Evolutionary conservation across 306 rosid genomes (phyloP).

Genomic region (Betula pendula): DNA sequence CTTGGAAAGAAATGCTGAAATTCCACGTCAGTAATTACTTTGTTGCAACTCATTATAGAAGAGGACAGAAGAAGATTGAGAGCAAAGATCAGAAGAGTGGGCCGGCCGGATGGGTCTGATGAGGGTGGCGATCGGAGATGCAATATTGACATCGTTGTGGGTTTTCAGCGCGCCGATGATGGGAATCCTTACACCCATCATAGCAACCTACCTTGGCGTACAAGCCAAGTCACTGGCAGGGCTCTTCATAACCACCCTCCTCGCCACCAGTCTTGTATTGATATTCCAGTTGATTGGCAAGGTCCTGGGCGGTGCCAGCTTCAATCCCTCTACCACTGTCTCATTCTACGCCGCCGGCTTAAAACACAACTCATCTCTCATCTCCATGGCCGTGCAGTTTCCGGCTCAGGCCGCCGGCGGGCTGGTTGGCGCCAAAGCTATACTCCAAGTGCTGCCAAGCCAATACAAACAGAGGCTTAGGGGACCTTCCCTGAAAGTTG

Average conservation of each 20-base stretch:
- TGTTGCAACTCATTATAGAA: background rate
- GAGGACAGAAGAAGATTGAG: background rate
- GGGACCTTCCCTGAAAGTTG: slow-evolving; percentile 66
- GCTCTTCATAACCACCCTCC: slow-evolving; percentile 43
- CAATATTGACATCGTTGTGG: slow-evolving; percentile 50
- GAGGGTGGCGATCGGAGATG: slow-evolving; percentile 44
- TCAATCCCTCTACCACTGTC: slow-evolving; percentile 46
- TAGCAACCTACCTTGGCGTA: slow-evolving; percentile 34
- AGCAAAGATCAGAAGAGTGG: background rate
- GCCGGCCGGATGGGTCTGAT: slow-evolving; percentile 43
- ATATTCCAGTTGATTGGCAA: slow-evolving; percentile 31
- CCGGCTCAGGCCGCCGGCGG: slow-evolving; percentile 58
- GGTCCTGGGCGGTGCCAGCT: slow-evolving; percentile 52
- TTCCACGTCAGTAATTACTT: background rate
- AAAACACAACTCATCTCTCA: slow-evolving; percentile 24
- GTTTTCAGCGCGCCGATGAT: slow-evolving; percentile 40
- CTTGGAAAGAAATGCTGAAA: background rate
- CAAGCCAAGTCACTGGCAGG: slow-evolving; percentile 32
- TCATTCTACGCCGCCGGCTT: slow-evolving; percentile 42
- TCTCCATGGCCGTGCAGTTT: slow-evolving; percentile 42
- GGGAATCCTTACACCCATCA: slow-evolving; percentile 32
- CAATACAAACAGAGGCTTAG: slow-evolving; percentile 38
- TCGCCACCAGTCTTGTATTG: slow-evolving; percentile 26
- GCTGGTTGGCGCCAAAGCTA: slow-evolving; percentile 40
- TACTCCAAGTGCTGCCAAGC: slow-evolving; percentile 35